These are phyloP conservation scores for Xylaria telfairii DNA, from an alignment of 495 filamentous ascomycete genomes.

Conservation along the genomic window DNA sequence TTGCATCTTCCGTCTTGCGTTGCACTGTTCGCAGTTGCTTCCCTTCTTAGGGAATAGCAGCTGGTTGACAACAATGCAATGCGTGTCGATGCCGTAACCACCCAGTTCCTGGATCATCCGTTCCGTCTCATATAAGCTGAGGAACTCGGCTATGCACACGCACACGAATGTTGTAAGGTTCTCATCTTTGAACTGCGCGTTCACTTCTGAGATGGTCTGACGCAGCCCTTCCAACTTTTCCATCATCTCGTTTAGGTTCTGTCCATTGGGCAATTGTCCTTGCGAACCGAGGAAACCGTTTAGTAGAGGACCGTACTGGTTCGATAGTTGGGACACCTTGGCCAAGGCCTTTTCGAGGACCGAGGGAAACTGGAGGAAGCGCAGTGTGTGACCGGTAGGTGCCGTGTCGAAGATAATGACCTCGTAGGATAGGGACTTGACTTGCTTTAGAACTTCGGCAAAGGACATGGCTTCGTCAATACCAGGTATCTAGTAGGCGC, in stretches of 20 bases:
- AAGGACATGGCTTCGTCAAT: slow-evolving; percentile 99
- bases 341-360: slow-evolving; percentile 97
- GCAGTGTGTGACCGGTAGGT: slow-evolving; percentile 97
- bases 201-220: slow-evolving; percentile 92
- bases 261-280: slow-evolving; percentile 82
- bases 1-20: slow-evolving; percentile 95
- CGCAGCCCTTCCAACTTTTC: slow-evolving; percentile 92
- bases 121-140: slow-evolving; percentile 97
- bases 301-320: slow-evolving; percentile 94
- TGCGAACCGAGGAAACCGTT: slow-evolving; percentile 88
- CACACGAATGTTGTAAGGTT: slow-evolving; percentile 97
- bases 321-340: slow-evolving; percentile 92
- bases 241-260: slow-evolving; percentile 88
- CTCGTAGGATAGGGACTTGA: slow-evolving; percentile 98
- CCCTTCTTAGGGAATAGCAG: slow-evolving; percentile 88
- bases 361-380: slow-evolving; percentile 98
- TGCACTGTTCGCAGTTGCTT: slow-evolving; percentile 93
- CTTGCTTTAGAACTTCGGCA: slow-evolving; percentile 97
- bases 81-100: slow-evolving; percentile 92
- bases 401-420: slow-evolving; percentile 99
- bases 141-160: slow-evolving; percentile 97
- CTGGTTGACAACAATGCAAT: slow-evolving; percentile 98
- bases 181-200: slow-evolving; percentile 96
- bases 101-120: slow-evolving; percentile 99
- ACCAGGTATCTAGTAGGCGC: slow-evolving; percentile 79